Base-by-base conservation (phyloP, 208 protist genomes). In the Herpetomonas samuelpessoai region DNA sequence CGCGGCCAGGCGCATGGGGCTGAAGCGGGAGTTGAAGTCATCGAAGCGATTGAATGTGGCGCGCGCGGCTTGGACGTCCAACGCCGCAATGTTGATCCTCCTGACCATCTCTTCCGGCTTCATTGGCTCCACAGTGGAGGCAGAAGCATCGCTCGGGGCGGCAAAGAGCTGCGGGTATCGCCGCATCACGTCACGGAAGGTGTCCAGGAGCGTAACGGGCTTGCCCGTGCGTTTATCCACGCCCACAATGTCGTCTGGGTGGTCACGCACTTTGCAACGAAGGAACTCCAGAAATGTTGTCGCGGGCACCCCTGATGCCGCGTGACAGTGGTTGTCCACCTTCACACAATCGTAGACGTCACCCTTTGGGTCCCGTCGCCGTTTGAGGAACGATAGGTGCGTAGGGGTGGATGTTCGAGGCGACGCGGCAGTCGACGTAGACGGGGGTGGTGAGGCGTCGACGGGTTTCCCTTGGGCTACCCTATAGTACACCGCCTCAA, bases 21-120 rank as follows among this genome's bases (percentile, higher is more conserved):
- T 94, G 71, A 85, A 93, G 44, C 87, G 83, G 62, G 68, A 77
- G 71, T 96, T 93, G 74, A 96, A 96, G 51, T 86, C 60, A 59
- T 96, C 86, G 61, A 96, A 96, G 28, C 87, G 82, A 54, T 96
- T 88, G 98, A 73, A 91, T 3, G 84, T 91, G 56, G 59, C 57
- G 56, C 82, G 87, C 48, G 79, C 80, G 46, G 91, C 86, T 55
- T 96, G 86, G 30, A 96, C 84, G 57, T 90, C 70, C 29, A 96
- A 75, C 25, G 75, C 73, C 10, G 83, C 84, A 30, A 94, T 78
- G 19, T 83, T 87, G 30, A 96, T 66, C 12, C 75, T 54, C 26
- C 81, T 49, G n/a, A 91, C 52, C 7, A 65, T 16, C 25, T 44
- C 50, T 47, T 57, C 49, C 18, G 65, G 57, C n/a, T 12, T 26